Evolutionary conservation across 495 filamentous ascomycete species (phyloP).

Genomic region (Aspergillus homomorphus): DNA sequence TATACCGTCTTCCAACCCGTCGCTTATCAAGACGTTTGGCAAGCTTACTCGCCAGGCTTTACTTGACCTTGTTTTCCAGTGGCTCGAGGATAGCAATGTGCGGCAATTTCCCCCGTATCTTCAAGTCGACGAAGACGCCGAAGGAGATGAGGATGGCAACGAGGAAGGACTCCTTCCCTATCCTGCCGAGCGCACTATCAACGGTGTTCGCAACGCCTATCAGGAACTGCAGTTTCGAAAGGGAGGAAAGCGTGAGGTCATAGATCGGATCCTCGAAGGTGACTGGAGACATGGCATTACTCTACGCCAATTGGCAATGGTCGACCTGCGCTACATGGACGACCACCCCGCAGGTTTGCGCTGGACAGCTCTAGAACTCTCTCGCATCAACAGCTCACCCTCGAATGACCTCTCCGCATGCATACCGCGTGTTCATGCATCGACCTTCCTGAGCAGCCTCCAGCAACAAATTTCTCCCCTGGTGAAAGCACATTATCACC

Average conservation of each 20-base stretch:
- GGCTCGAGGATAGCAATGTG: conserved; percentile 65
- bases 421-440: conserved; percentile 71
- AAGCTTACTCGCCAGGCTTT: conserved; percentile 69
- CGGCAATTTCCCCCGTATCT: conserved; percentile 48
- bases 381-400: conserved; percentile 31
- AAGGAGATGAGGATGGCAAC: conserved; percentile 9
- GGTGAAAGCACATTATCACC: conserved; percentile 75
- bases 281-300: conserved; percentile 79
- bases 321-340: conserved; percentile 73
- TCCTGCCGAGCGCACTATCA: conserved; percentile 57
- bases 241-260: conserved; percentile 68
- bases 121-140: conserved; percentile 23
- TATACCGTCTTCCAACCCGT: conserved; percentile 60
- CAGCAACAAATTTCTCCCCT: conserved; percentile 67
- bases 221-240: conserved; percentile 52
- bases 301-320: conserved; percentile 76
- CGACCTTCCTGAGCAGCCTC: conserved; percentile 70
- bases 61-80: conserved; percentile 64
- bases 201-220: conserved; percentile 63
- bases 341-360: conserved; percentile 68
- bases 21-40: conserved; percentile 60
- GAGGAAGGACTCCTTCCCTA: conserved; percentile 54
- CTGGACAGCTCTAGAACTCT: conserved; percentile 69
- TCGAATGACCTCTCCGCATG: conserved; percentile 41
- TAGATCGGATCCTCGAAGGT: conserved; percentile 72